Evolutionary conservation across 805 yeast species (phyloP).

Genomic region (Starmerella stigmatis): DNA sequence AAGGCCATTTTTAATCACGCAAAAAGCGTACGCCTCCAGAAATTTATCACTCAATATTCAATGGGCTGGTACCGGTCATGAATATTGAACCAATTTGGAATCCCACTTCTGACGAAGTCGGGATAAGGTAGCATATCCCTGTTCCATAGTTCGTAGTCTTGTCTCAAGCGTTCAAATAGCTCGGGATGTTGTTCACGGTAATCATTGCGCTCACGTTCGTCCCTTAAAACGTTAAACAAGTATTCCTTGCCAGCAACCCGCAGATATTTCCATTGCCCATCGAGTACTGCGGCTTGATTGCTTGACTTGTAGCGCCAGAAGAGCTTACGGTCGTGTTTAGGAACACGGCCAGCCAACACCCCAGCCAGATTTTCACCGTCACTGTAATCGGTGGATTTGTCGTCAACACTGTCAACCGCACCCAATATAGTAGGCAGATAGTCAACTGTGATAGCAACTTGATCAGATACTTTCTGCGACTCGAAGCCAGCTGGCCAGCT

Average conservation of each 20-base stretch:
- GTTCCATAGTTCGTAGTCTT: conserved; percentile 39
- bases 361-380: conserved; percentile 35
- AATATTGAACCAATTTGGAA: conserved; percentile 2
- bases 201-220: conserved; percentile 45
- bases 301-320: conserved; percentile 24
- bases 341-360: conserved; percentile 32
- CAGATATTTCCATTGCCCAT: conserved; percentile 22
- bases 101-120: not conserved
- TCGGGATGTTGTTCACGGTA: conserved; percentile 34
- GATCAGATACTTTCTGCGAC: conserved; percentile 27
- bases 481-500: conserved; percentile 34
- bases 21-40: not conserved
- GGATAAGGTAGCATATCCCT: conserved; percentile 15
- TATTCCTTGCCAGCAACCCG: conserved; percentile 19
- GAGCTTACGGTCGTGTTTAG: conserved; percentile 16
- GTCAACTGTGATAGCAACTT: conserved; percentile 50
- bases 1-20: too few species aligned
- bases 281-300: conserved; percentile 21
- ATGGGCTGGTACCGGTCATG: conserved; percentile 2
- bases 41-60: not conserved
- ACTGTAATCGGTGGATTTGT: conserved; percentile 39
- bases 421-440: conserved; percentile 47
- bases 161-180: conserved; percentile 35
- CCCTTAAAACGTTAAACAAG: conserved; percentile 30
- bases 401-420: conserved; percentile 28